Evolutionary conservation across 345 rosid genomes (phyloP), one percentile per base, ranked within the genome.

Genomic region (Sisymbrium altissimum): DNA sequence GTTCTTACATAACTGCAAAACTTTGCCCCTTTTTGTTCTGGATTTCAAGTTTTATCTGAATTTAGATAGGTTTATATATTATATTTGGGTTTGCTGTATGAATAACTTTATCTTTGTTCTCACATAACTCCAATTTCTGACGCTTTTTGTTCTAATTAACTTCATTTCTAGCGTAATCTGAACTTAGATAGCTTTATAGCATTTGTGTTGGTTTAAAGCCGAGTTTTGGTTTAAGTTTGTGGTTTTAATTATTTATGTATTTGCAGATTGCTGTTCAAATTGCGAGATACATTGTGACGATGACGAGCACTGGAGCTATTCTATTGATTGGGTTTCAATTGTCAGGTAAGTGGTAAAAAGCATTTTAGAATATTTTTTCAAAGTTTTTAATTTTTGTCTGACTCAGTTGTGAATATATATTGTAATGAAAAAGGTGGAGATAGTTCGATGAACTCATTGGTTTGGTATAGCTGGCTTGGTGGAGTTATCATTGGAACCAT

Each of bases 401-500:
- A 56, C 65, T 85, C 60, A 14, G 11, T 50, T 44, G 38, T 70
- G 49, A 61, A 30, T 62, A 53, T 73, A 21, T 70, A 9, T 23
- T 50, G 66, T 74, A 35, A 78, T 54, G 8, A 80, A 75, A 29
- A 81, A 91, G 97, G 96, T 64, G 98, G 97, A 66, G 97, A 91
- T 56, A 62, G 84, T 77, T 90, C 92, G 79, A 86, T 94, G 93
- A 81, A 89, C 75, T 71, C 81, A 27, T 80, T 94, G 81, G 82
- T 88, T 79, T 94, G 98, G 96, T 91, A 85, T 85, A 94, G 98
- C 83, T 94, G 97, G 98, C 88, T 94, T 71, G 98, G 98, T 66
- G 96, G 98, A 35, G 66, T 91, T 75, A 88, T 91, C 70, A 94
- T 94, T 61, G 97, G 97, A 71, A 89, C 98, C 0, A 91, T 94